Conservation (phyloP, 352 stramenopile genomes). For the Pseudoperonospora humuli region DNA sequence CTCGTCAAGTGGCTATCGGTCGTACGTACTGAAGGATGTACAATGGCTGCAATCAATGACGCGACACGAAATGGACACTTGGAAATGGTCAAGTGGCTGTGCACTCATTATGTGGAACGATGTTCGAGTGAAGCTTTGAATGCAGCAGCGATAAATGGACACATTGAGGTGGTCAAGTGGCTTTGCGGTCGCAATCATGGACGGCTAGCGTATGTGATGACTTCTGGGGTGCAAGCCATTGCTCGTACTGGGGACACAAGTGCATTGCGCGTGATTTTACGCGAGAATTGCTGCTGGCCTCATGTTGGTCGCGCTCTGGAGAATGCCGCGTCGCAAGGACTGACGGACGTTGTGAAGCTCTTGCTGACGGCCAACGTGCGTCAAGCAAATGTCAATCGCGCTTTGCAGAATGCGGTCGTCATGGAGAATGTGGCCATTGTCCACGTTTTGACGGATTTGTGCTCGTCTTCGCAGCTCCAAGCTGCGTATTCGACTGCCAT, state of each 20-base stretch:
- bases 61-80: constrained; percentile 16
- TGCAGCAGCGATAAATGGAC: constrained; percentile 11
- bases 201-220: constrained; percentile 8
- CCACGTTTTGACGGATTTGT: constrained; percentile 9
- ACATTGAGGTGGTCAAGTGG: constrained; percentile 17
- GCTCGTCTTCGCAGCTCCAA: constrained; percentile 8
- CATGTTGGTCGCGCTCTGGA: constrained; percentile 10
- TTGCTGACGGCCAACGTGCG: constrained; percentile 11
- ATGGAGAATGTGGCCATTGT: constrained; percentile 5
- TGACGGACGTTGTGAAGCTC: constrained; percentile 8
- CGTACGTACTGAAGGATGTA: constrained; percentile 18
- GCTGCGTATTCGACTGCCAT: constrained; percentile 1
- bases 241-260: constrained; percentile 5
- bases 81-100: constrained; percentile 20
- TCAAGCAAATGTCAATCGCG: constrained; percentile 13
- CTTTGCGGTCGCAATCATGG: constrained; percentile 11
- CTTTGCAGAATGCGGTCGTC: constrained; percentile 8
- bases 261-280: constrained; percentile 6
- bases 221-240: constrained; percentile 11
- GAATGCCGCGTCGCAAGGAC: constrained; percentile 8
- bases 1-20: constrained; percentile 18
- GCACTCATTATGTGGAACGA: constrained; percentile 6
- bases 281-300: constrained; percentile 17
- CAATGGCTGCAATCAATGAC: constrained; percentile 13
- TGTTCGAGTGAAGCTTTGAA: constrained; percentile 22